Conservation (phyloP, 805 yeast genomes). For the Yamadazyma kitorensis region DNA sequence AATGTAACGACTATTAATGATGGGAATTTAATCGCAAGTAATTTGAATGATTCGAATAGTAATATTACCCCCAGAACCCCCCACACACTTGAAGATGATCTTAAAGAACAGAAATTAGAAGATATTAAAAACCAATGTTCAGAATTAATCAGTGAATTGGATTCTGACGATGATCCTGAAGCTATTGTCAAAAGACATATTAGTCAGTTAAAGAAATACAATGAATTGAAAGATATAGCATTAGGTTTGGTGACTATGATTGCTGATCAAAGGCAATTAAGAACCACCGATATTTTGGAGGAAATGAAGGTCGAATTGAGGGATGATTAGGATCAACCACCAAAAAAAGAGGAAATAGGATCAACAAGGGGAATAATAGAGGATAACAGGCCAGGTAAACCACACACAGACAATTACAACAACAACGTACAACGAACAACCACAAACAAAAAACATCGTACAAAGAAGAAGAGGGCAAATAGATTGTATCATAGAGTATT, state of each 20-base stretch:
- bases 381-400: no score
- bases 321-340: no score
- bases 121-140: constrained; percentile 33
- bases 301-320: constrained; percentile 37
- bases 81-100: background rate
- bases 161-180: constrained; percentile 38
- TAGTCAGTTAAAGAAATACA: constrained; percentile 50
- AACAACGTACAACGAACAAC: no score
- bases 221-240: constrained; percentile 63
- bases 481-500: no score
- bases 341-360: no score
- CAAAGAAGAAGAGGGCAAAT: no score
- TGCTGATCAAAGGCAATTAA: constrained; percentile 53
- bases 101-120: constrained; percentile 15
- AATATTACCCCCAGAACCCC: background rate
- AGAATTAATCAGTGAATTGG: constrained; percentile 30
- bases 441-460: no score
- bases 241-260: constrained; percentile 54
- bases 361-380: no score
- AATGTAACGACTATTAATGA: no score
- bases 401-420: no score
- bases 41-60: no score
- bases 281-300: constrained; percentile 46
- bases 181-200: constrained; percentile 52
- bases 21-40: no score